Base-by-base conservation (phyloP, 2,329 filamentous ascomycete species). In the Colletotrichum ledebouriae region DNA sequence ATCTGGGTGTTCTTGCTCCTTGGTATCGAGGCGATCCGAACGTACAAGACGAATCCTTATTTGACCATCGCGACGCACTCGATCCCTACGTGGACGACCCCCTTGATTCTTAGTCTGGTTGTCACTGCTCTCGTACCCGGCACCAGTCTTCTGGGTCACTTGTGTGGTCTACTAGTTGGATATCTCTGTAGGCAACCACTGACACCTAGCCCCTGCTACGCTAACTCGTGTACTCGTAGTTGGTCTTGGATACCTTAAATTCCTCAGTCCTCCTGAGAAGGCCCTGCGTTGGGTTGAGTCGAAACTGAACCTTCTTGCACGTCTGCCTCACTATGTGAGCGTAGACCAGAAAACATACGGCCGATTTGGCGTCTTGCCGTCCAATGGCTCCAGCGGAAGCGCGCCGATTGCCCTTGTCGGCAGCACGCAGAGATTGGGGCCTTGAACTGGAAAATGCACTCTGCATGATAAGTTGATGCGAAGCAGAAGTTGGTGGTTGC, bases 311-410 rank as follows among this genome's bases (percentile, higher is more conserved):
- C 85, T 98, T 10, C 84, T 97, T 22, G 92, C 90, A 20, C 86
- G 94, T 67, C 81, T 98, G 29, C 95, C 95, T 50, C 93, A 97
- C 80, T 98, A 97, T 75, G 92, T 98, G 55, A 97, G 93, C 64
- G 90, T 98, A 15, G 95, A 98, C 76, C 94, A 97, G 80, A 98
- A 97, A 85, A 97, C 93, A 6, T 97, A 95, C 75, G 95, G 95
- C 7, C 87, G 95, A 60, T 98, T 97, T 74, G 95, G 95, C 2
- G 92, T 98, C 13, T 82, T 98, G 64, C 95, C 94, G 2, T 86
- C 89, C 1, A 83, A 74, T 72, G 75, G 75, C 46, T 74, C 78
- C 41, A 75, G 76, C 52, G 76, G 80, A 6, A 81, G 83, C 70
- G 78, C 85, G 15, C 82, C 85, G 1, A 83, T 92, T 73, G 89